Evolutionary conservation across 2,329 filamentous ascomycete genomes (phyloP).

Genomic region (Curvularia eragrostidis): DNA sequence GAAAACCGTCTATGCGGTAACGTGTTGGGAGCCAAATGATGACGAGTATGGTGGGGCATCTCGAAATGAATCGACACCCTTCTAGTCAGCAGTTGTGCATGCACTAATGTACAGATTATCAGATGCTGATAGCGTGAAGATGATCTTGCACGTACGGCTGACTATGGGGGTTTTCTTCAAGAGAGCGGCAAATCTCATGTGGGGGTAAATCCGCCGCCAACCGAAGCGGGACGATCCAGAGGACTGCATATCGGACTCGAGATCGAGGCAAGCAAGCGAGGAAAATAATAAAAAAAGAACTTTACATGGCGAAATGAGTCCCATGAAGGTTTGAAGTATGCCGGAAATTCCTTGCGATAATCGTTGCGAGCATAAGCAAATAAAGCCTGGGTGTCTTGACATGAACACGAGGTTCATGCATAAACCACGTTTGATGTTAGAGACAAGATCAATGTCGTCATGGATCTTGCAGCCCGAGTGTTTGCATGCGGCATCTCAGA

Average conservation of each 20-base stretch:
- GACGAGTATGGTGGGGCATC: background rate
- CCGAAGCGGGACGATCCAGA: conserved; percentile 16
- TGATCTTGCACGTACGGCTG: background rate
- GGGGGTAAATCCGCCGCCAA: conserved; percentile 3
- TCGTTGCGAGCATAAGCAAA: conserved; percentile 2
- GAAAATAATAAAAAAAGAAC: background rate
- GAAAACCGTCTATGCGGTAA: background rate
- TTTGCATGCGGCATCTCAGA: conserved; percentile 3
- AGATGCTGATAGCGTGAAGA: background rate
- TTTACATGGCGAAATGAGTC: background rate
- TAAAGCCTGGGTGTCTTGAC: background rate
- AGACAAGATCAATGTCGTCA: conserved; percentile 12
- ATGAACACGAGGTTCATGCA: background rate
- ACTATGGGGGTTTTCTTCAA: background rate
- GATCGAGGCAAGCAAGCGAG: conserved; percentile 5
- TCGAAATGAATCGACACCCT: background rate
- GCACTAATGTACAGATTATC: background rate
- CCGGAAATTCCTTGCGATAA: background rate
- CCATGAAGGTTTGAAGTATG: background rate
- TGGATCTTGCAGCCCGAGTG: conserved; percentile 6
- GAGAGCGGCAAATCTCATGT: conserved; percentile 4
- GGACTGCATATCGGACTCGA: conserved; percentile 11
- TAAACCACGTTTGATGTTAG: conserved; percentile 2
- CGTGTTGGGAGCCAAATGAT: background rate
- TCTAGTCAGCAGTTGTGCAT: background rate